Evolutionary conservation across 2,329 filamentous ascomycete genomes (phyloP), one percentile per base, ranked within the genome.

Genomic region (Cytospora piceae): DNA sequence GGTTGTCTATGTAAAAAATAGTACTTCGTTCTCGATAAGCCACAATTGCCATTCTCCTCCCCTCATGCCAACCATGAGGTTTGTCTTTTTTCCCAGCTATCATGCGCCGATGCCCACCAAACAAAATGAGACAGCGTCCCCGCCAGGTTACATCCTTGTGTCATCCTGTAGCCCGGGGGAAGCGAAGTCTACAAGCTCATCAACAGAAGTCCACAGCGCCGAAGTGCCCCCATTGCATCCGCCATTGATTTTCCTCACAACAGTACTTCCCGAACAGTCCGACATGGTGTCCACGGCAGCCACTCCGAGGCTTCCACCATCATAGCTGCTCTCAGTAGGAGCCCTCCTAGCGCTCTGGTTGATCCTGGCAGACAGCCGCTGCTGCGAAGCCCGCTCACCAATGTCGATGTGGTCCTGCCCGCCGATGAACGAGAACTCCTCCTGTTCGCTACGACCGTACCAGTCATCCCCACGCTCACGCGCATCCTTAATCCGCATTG

Each of bases 1-100:
- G n/a, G 46, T 3, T 49, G 46, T 49, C 46, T 49, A 24, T 17
- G 24, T 63, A 63, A 55, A 74, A 74, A 71, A 63, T 39, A 57
- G 20, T 24, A 24, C 8, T n/a, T 49, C 46, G 3, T 51, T n/a
- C 12, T 39, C 46, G 54, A 57, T 4, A 31, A 32, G 15, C 31
- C n/a, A 34, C 22, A 49, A 39, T n/a, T 14, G 20, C 12, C 11
- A 20, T 52, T 14, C 27, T 24, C 27, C 22, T 29, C 32, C 29
- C 4, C 46, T 20, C 4, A 8, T 15, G 22, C 56, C 34, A 24
- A 32, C 3, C 22, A 22, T 29, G 11, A 31, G 20, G 29, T 29
- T 14, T 12, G 12, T 9, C 54, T 42, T 6, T 20, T 20, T 42
- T 22, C 22, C 31, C n/a, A 27, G 42, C 20, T 34, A 42, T 32